phyloP scores from a whole-genome alignment of 345 rosid species.

The Brassica juncea region DNA sequence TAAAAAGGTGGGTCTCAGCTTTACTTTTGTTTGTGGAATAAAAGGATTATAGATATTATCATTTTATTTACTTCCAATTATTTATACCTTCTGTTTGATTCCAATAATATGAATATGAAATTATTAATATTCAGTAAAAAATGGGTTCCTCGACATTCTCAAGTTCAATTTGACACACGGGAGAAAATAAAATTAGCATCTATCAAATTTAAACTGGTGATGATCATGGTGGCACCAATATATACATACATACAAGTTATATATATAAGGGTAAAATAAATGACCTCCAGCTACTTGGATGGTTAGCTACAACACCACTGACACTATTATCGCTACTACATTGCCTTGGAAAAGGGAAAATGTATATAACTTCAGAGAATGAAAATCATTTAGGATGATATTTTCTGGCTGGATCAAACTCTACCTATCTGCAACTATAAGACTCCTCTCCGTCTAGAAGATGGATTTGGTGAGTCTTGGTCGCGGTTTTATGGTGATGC shows the following conservation, averaged over 20 bases:
- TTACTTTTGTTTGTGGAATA: constrained; percentile 22
- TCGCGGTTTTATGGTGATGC: constrained; percentile 66
- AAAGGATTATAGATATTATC: neutral
- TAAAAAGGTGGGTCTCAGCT: neutral
- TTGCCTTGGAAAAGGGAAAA: constrained; percentile 11
- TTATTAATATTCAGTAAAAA: neutral
- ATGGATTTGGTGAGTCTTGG: constrained; percentile 81
- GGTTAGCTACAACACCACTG: constrained; percentile 32
- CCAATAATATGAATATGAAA: neutral
- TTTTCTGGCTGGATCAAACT: constrained; percentile 29
- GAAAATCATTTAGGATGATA: constrained; percentile 17
- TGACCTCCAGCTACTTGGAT: constrained; percentile 29
- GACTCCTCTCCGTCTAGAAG: constrained; percentile 47
- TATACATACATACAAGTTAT: constrained; percentile 4
- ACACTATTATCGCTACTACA: constrained; percentile 33
- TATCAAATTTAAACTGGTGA: too few relatives aligned
- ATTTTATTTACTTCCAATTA: neutral
- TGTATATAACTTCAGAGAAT: constrained; percentile 19
- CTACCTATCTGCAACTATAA: constrained; percentile 44
- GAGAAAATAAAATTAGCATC: too few relatives aligned
- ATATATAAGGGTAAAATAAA: constrained; percentile 18
- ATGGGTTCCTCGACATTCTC: neutral
- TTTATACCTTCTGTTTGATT: neutral
- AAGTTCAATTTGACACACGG: too few relatives aligned
- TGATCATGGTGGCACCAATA: too few relatives aligned